phyloP scores from a whole-genome alignment of 345 rosid genomes.

The Hevea brasiliensis region DNA sequence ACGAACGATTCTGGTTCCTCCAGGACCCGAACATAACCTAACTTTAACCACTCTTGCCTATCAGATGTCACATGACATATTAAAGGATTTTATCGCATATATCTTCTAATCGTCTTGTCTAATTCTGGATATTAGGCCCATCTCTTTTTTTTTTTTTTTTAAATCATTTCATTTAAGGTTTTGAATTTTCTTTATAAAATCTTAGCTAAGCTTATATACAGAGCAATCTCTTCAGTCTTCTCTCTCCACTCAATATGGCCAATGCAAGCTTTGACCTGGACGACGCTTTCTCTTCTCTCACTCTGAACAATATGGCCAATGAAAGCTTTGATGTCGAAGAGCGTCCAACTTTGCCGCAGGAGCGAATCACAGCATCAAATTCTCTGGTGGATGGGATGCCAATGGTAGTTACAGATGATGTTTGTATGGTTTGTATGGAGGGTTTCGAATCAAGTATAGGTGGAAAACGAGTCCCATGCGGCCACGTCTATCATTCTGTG shows the following conservation, averaged over 20 bases:
- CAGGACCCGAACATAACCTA: too few relatives aligned
- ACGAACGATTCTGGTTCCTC: too few relatives aligned
- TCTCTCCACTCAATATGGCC: background rate
- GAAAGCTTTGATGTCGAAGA: conserved; percentile 27
- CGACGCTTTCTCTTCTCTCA: background rate
- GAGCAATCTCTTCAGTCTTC: background rate
- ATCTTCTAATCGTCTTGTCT: too few relatives aligned
- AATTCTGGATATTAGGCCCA: too few relatives aligned
- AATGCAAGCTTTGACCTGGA: background rate
- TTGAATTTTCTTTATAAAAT: background rate
- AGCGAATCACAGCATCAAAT: background rate
- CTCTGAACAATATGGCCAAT: background rate
- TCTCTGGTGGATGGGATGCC: conserved; percentile 11
- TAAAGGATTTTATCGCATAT: too few relatives aligned
- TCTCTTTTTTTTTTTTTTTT: too few relatives aligned
- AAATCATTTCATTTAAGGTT: too few relatives aligned
- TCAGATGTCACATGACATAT: too few relatives aligned
- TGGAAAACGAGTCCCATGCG: conserved; percentile 25
- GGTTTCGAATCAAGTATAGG: conserved; percentile 5
- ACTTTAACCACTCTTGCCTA: too few relatives aligned
- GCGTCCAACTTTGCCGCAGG: conserved; percentile 1
- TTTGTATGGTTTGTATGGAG: conserved; percentile 34
- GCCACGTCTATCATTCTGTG: conserved; percentile 30
- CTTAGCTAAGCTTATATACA: too few relatives aligned
- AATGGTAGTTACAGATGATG: background rate